Evolutionary conservation across 768 basidiomycete species (phyloP).

Genomic region (Galerina marginata): DNA sequence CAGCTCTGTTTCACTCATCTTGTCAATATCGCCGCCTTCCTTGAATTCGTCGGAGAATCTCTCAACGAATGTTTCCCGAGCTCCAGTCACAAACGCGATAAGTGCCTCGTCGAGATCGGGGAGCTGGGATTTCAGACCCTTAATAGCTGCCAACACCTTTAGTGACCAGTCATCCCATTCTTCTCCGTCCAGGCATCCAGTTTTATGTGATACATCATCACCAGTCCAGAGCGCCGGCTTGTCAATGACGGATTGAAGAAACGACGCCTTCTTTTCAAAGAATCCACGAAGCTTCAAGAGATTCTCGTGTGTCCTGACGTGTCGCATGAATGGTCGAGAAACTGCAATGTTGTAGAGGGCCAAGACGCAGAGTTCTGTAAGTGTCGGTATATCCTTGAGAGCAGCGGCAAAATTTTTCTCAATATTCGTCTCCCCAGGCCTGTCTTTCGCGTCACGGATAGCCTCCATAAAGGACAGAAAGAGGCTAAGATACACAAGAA

Average conservation of each 20-base stretch:
- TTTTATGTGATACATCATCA: too few relatives aligned
- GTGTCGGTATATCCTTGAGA: constrained; percentile 29
- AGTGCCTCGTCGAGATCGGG: too few relatives aligned
- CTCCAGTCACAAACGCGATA: too few relatives aligned
- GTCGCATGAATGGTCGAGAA: constrained; percentile 32
- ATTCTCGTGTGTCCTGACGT: constrained; percentile 27
- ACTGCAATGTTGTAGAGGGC: constrained; percentile 28
- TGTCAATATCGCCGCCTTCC: too few relatives aligned
- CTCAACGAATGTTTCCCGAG: too few relatives aligned
- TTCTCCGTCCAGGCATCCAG: too few relatives aligned
- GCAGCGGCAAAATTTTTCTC: constrained; percentile 36
- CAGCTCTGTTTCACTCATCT: too few relatives aligned
- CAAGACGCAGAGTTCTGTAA: constrained; percentile 33
- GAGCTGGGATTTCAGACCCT: too few relatives aligned
- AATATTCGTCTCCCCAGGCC: constrained; percentile 26
- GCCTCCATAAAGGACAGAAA: constrained; percentile 34
- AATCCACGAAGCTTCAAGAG: constrained; percentile 29
- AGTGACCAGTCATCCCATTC: too few relatives aligned
- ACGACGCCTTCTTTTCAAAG: constrained; percentile 23
- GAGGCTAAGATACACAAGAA: constrained; percentile 27
- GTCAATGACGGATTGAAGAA: constrained; percentile 19
- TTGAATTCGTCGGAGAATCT: too few relatives aligned
- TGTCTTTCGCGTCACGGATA: too few relatives aligned
- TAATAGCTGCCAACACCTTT: too few relatives aligned
- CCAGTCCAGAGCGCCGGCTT: constrained; percentile 21